phyloP scores from a whole-genome alignment of 257 asterid species.

The Penstemon eatonii region DNA sequence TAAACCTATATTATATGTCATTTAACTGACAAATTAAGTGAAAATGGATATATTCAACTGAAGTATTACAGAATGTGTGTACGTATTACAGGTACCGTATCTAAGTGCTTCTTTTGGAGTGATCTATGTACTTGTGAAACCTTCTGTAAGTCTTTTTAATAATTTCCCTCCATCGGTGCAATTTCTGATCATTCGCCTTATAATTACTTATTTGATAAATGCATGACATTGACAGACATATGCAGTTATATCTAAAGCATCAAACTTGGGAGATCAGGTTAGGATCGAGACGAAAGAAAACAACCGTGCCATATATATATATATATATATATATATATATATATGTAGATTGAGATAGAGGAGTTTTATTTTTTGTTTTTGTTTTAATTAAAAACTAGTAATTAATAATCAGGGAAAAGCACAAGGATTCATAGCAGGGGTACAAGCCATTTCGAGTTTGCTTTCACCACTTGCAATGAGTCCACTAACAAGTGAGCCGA shows the following conservation, averaged over 20 bases:
- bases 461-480: constrained; percentile 90
- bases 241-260: constrained; percentile 76
- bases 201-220: not conserved
- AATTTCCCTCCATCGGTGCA: not conserved
- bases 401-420: constrained; percentile 67
- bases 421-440: constrained; percentile 84
- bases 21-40: too few relatives aligned
- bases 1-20: too few relatives aligned
- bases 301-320: too few relatives aligned
- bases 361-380: too few relatives aligned
- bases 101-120: constrained; percentile 86
- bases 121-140: constrained; percentile 81
- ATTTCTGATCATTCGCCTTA: constrained; percentile 18
- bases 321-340: too few relatives aligned
- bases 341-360: too few relatives aligned
- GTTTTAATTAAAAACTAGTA: too few relatives aligned
- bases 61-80: too few relatives aligned
- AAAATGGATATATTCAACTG: too few relatives aligned
- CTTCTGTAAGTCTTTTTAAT: constrained; percentile 64
- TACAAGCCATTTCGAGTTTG: constrained; percentile 73
- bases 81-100: constrained; percentile 68
- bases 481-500: constrained; percentile 71
- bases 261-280: constrained; percentile 80
- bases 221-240: constrained; percentile 52
- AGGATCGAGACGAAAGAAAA: constrained; percentile 8